Evolutionary conservation across 2,329 filamentous ascomycete species (phyloP).

Genomic region (Penicillium sp.): DNA sequence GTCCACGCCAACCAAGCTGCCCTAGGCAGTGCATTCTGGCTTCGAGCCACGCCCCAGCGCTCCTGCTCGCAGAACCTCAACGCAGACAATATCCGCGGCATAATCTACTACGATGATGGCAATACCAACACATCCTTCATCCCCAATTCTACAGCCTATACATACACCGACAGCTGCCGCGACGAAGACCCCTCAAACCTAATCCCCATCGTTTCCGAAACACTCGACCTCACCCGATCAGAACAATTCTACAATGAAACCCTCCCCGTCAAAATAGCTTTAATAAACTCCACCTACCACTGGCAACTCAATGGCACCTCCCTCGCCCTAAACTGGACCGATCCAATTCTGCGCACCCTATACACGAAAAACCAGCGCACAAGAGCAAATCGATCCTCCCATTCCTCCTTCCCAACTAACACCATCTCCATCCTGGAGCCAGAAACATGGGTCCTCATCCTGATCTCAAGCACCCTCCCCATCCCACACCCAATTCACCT

Average conservation of each 20-base stretch:
- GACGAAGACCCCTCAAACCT: constrained; percentile 31
- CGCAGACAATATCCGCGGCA: constrained; percentile 50
- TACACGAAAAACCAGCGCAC: not conserved
- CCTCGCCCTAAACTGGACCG: constrained; percentile 32
- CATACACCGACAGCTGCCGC: constrained; percentile 25
- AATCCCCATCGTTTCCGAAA: constrained; percentile 26
- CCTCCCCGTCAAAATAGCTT: constrained; percentile 16
- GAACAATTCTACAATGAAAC: constrained; percentile 17
- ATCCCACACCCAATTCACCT: constrained; percentile 13
- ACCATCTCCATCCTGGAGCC: constrained; percentile 1
- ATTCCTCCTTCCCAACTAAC: not conserved
- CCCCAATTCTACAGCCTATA: constrained; percentile 18
- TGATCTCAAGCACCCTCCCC: constrained; percentile 9
- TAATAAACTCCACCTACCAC: constrained; percentile 16
- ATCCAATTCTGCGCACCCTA: constrained; percentile 7
- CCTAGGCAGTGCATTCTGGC: constrained; percentile 33
- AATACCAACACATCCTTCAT: not conserved
- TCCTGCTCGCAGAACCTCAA: constrained; percentile 46
- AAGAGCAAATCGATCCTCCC: not conserved
- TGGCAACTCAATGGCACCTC: constrained; percentile 53
- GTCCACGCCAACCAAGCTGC: constrained; percentile 31
- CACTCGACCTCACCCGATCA: constrained; percentile 7
- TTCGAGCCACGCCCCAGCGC: constrained; percentile 49
- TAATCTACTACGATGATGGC: constrained; percentile 45
- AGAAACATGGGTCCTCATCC: constrained; percentile 5